Evolutionary conservation across 1,284 basidiomycete species (phyloP), one percentile per base, ranked within the genome.

Genomic region (Rhodotorula mucilaginosa): DNA sequence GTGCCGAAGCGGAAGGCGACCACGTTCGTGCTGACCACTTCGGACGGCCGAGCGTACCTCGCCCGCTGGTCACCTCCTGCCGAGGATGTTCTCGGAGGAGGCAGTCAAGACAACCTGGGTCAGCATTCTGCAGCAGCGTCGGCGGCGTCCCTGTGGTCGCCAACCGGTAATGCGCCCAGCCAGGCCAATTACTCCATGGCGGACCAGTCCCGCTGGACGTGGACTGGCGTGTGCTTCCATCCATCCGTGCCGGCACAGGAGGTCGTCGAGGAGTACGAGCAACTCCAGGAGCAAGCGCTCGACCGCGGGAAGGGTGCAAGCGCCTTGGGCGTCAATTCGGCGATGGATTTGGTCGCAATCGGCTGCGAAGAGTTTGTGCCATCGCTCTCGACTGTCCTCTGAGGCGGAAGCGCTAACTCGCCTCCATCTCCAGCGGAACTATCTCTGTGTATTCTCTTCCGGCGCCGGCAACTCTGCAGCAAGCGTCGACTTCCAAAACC

Each of bases 171-270:
- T 18, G 34, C 15, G 10, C 31, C n/a, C 58, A 47, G 52, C n/a
- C 58, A n/a, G 21, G 31, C 34, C 21, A 49, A 23, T 34, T 13
- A 21, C 23, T 39, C 16, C 21, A 39, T 57, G 62, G 59, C 74
- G 7, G 72, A 12, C 26, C 1, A 6, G n/a, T 63, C 85, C 86
- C 3, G 86, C 85, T 70, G 89, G 90, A 70, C 87, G 86, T n/a
- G 85, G 86, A 39, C 85, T 84, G 79, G 87, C 76, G 83, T 62
- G 74, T 83, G 73, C 85, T 87, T 64, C 84, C 73, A 74, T 46
- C 69, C 76, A 1, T 7, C 52, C 4, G 5, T 21, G 10, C 15
- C 34, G 26, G 44, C 15, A 1, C 39, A 6, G n/a, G 46, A 44
- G 18, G 70, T 21, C 5, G 54, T 44, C 23, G 57, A 26, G 16